Evolutionary conservation across 495 filamentous ascomycete genomes (phyloP), one percentile per base, ranked within the genome.

Genomic region (Penicillium canariense): DNA sequence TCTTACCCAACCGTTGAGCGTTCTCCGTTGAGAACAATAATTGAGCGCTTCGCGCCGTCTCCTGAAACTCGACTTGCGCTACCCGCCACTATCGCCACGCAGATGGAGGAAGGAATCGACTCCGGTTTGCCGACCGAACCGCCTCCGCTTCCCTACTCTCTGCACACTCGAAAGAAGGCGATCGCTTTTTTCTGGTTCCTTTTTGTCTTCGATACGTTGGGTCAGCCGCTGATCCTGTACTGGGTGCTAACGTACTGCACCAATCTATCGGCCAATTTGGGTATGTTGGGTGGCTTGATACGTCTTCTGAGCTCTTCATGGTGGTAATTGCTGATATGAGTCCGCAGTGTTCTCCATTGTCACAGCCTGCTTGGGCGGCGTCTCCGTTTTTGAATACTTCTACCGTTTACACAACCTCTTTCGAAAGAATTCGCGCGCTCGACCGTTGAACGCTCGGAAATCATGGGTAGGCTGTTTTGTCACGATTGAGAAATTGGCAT

Each of bases 331-430:
- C 52, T 67, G 23, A 59, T 39, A 4, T 45, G 1, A 11, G 0
- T 27, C 28, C 45, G 35, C 47, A 78, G 81, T 85, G 26, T 84
- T 85, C 62, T 78, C 75, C 10, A 83, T 85, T 45, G 80, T 79
- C 51, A 86, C 82, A 1, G 76, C 72, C 0, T 66, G 75, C 17
- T 67, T 85, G 38, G 83, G 83, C 27, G 77, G 79, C 43, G 72
- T 85, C 23, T 83, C 80, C 2, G 82, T 84, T 14, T 75, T 82
- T n/a, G 83, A 86, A 62, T 86, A 78, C 56, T 70, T 74, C 59
- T 77, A 69, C 50, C 74, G 76, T 27, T 62, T 77, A 31, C 66
- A 75, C 42, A 69, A 76, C 45, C 55, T 78, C 31, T 72, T 76
- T 53, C 62, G 66, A 48, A 80, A 80, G 58, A 62, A 66, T 54